Evolutionary conservation across 1,284 basidiomycete genomes (phyloP).

Genomic region (Coniophora puteana): DNA sequence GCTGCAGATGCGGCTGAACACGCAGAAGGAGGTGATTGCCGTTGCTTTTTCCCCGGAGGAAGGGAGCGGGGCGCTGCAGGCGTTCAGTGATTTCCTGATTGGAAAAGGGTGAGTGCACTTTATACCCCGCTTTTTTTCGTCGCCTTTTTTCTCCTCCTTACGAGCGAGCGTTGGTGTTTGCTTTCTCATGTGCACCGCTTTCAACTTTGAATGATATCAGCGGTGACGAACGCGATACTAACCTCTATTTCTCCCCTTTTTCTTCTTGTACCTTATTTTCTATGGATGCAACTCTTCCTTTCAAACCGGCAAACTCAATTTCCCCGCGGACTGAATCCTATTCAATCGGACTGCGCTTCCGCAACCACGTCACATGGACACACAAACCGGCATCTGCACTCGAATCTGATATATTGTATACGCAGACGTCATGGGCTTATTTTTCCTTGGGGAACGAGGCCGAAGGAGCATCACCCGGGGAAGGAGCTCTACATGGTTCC

Average conservation of each 20-base stretch:
- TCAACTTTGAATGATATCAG: too few relatives aligned
- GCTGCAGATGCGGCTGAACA: constrained; percentile 69
- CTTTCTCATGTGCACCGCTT: too few relatives aligned
- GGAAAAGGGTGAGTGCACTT: constrained; percentile 63
- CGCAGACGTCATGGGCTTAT: constrained; percentile 85
- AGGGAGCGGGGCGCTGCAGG: constrained; percentile 49
- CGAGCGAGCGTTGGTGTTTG: constrained; percentile 6
- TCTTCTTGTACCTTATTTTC: neutral
- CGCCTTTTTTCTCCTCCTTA: constrained; percentile 10
- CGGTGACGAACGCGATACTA: too few relatives aligned
- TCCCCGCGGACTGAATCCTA: too few relatives aligned
- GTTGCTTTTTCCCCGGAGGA: constrained; percentile 63
- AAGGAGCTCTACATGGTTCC: constrained; percentile 90
- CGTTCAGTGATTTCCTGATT: constrained; percentile 67
- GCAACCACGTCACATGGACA: constrained; percentile 12
- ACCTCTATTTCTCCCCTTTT: constrained; percentile 3
- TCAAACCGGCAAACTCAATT: too few relatives aligned
- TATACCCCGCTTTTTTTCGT: too few relatives aligned
- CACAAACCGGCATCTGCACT: too few relatives aligned
- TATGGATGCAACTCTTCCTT: neutral
- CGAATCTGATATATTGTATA: too few relatives aligned
- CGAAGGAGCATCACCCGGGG: constrained; percentile 71
- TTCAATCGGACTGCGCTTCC: constrained; percentile 12
- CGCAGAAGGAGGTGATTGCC: constrained; percentile 76
- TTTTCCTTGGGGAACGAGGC: constrained; percentile 77